Conservation (phyloP, 73 alveolate species). For the Breviolum minutum region DNA sequence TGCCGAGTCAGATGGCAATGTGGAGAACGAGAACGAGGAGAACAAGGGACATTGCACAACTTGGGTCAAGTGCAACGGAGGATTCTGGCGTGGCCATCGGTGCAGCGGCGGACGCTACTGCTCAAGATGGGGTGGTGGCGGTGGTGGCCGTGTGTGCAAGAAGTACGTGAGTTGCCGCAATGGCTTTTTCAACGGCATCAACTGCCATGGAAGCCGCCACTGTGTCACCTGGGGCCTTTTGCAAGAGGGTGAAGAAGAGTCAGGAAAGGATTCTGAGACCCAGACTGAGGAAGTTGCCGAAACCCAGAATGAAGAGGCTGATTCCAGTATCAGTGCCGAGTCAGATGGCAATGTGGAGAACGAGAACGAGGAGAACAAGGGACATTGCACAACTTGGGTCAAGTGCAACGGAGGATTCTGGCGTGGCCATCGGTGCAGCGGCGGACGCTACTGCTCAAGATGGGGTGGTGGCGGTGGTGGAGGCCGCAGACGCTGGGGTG, state of each 20-base stretch:
- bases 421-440: not conserved
- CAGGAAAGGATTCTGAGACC: not conserved
- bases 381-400: not conserved
- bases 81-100: not conserved
- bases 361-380: not conserved
- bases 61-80: not conserved
- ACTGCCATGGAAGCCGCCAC: conserved; percentile 9
- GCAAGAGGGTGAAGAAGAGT: conserved; percentile 22
- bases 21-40: conserved; percentile 3
- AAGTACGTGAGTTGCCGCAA: conserved; percentile 40
- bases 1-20: not conserved
- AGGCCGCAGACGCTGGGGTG: too few relatives aligned
- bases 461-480: not conserved
- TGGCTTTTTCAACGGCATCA: conserved; percentile 39
- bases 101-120: conserved; percentile 27
- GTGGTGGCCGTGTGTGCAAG: conserved; percentile 33
- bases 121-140: conserved; percentile 20
- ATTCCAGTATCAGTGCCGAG: not conserved
- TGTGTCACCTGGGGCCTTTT: conserved; percentile 24
- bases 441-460: not conserved
- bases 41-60: not conserved
- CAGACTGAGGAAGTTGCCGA: not conserved
- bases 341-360: not conserved
- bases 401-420: not conserved
- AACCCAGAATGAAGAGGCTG: not conserved